A percentile compares a stretch with the other conserved stretches of the same genome.
Conservation (phyloP, 768 basidiomycete species). For the Boletus sensibilis region DNA sequence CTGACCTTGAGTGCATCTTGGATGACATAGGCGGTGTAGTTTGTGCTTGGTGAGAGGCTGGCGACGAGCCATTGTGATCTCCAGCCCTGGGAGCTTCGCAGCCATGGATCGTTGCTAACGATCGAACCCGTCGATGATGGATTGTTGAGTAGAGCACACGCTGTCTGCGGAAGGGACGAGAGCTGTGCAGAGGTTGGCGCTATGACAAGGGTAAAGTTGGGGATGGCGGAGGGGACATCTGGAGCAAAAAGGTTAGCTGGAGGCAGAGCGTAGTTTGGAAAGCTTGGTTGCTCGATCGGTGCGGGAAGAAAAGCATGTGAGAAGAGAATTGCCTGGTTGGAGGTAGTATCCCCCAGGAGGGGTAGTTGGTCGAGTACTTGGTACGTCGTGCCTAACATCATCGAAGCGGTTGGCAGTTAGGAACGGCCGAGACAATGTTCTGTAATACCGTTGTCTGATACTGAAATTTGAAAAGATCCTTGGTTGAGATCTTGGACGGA, state of each 20-base stretch:
- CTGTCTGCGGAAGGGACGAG: constrained; percentile 50
- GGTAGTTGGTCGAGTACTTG: constrained; percentile 43
- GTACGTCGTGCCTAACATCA: constrained; percentile 47
- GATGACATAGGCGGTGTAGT: constrained; percentile 75
- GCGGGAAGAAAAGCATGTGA: constrained; percentile 52
- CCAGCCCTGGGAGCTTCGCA: constrained; percentile 58
- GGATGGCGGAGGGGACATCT: constrained; percentile 38
- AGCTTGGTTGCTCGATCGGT: constrained; percentile 41
- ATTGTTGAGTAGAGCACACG: constrained; percentile 52
- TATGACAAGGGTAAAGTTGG: constrained; percentile 57
- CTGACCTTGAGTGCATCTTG: constrained; percentile 55
- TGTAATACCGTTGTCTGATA: constrained; percentile 45
- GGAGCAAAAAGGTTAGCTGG: constrained; percentile 50
- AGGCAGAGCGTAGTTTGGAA: constrained; percentile 77
- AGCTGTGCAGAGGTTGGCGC: constrained; percentile 47
- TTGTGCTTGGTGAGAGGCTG: constrained; percentile 60
- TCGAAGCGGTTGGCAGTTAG: constrained; percentile 1
- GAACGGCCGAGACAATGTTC: neutral
- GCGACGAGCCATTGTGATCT: constrained; percentile 66
- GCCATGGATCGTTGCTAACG: constrained; percentile 51
- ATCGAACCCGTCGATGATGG: constrained; percentile 37
- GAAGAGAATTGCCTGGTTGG: constrained; percentile 70
- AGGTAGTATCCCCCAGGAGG: constrained; percentile 70
- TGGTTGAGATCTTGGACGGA: constrained; percentile 42
- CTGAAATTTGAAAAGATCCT: constrained; percentile 56